Evolutionary conservation across 441 rosid species (phyloP).

Genomic region (Daphne laureola): DNA sequence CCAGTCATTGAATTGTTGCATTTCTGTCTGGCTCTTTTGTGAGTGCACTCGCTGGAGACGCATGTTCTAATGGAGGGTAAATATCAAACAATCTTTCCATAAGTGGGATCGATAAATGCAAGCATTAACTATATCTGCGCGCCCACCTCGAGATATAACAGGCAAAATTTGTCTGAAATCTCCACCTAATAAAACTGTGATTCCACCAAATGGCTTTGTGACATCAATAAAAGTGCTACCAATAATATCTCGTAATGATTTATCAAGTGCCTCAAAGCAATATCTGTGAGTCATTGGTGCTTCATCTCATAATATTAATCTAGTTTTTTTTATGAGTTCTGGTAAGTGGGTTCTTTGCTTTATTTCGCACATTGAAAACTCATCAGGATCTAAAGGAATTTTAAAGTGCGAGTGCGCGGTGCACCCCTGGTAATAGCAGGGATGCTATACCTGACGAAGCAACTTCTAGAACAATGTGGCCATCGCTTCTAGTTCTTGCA

Average conservation of each 20-base stretch:
- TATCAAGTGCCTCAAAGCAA: background rate
- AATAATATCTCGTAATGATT: no score
- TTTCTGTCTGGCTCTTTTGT: background rate
- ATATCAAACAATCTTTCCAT: background rate
- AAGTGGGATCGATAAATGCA: background rate
- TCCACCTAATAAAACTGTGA: no score
- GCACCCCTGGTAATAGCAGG: no score
- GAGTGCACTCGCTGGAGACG: background rate
- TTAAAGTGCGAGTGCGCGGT: no score
- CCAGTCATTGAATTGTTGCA: background rate
- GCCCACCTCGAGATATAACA: no score
- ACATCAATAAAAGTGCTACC: no score
- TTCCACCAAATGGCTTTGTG: no score
- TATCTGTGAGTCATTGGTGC: background rate
- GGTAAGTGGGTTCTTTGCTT: background rate
- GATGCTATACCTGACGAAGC: no score
- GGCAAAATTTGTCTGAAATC: no score
- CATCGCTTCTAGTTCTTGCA: no score
- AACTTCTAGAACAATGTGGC: no score
- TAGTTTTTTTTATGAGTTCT: background rate
- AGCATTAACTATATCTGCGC: background rate
- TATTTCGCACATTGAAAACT: background rate
- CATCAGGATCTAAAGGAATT: background rate
- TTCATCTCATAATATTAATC: conserved; percentile 1
- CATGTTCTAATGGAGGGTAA: background rate